Conservation (phyloP, 2,329 filamentous ascomycete genomes). For the Ambrosiella xylebori region DNA sequence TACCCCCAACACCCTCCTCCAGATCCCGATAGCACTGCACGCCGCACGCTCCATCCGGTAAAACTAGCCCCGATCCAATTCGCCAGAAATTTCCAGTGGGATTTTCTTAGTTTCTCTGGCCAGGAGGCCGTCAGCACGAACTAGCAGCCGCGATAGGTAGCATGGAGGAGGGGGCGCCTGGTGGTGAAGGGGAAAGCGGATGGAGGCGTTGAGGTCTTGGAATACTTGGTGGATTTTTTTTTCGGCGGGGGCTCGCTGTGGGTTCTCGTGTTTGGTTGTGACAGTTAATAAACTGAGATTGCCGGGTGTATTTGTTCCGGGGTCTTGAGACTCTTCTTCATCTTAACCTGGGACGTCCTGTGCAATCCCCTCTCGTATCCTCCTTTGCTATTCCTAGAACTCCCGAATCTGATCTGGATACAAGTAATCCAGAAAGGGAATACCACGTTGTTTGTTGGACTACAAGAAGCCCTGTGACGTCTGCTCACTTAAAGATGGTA, state of each 20-base stretch:
- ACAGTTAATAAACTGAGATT: too few species aligned
- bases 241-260: too few species aligned
- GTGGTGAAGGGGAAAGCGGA: slow-evolving; percentile 30
- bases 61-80: slow-evolving; percentile 40
- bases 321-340: not conserved
- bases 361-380: not conserved
- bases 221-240: not conserved
- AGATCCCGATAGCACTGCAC: slow-evolving; percentile 37
- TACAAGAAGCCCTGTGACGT: not conserved
- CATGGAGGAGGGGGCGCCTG: not conserved
- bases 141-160: slow-evolving; percentile 67
- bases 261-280: too few species aligned
- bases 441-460: not conserved
- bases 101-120: slow-evolving; percentile 28
- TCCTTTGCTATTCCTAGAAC: not conserved
- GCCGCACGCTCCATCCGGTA: slow-evolving; percentile 52
- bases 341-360: not conserved
- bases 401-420: not conserved
- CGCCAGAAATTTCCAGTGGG: slow-evolving; percentile 45
- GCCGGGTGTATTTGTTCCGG: not conserved
- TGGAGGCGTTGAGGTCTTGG: not conserved
- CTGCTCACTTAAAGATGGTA: not conserved
- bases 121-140: slow-evolving; percentile 40
- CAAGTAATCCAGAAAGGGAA: not conserved
- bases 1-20: slow-evolving; percentile 40